phyloP scores from a whole-genome alignment of 257 asterid genomes.

The Lantana camara region DNA sequence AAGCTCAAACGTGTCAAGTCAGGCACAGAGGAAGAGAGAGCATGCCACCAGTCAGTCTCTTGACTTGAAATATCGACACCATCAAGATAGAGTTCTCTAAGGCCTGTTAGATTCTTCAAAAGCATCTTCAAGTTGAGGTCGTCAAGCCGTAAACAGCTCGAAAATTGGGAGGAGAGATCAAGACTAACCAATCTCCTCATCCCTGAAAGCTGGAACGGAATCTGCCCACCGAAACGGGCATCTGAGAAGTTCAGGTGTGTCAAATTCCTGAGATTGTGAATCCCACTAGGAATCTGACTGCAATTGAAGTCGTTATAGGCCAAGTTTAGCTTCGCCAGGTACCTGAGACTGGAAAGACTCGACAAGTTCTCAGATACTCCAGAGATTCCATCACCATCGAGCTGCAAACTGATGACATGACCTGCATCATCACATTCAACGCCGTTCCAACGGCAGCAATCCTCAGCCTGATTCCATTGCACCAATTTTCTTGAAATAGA shows the following conservation, averaged over 20 bases:
- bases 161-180: conserved; percentile 8
- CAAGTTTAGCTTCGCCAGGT: neutral
- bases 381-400: neutral
- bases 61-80: conserved; percentile 32
- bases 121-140: conserved; percentile 26
- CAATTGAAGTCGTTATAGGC: neutral
- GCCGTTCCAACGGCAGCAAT: conserved; percentile 46
- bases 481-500: conserved; percentile 21
- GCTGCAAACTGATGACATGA: neutral
- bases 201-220: conserved; percentile 31
- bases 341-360: neutral
- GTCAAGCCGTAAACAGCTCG: neutral
- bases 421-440: conserved; percentile 29
- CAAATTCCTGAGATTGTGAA: conserved; percentile 18
- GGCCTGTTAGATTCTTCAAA: conserved; percentile 14
- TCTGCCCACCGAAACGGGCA: conserved; percentile 37
- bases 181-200: conserved; percentile 33
- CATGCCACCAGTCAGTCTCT: conserved; percentile 28
- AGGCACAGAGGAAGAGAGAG: conserved; percentile 35
- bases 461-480: conserved; percentile 26
- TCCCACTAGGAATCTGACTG: neutral
- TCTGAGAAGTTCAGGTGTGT: conserved; percentile 33
- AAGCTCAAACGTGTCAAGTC: conserved; percentile 40
- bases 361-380: neutral
- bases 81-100: conserved; percentile 48